Percentiles rank a stretch among this genome's conserved stretches.
Evolutionary conservation across 169 alveolate species (phyloP).

Genomic region (Plasmodium blacklocki): DNA sequence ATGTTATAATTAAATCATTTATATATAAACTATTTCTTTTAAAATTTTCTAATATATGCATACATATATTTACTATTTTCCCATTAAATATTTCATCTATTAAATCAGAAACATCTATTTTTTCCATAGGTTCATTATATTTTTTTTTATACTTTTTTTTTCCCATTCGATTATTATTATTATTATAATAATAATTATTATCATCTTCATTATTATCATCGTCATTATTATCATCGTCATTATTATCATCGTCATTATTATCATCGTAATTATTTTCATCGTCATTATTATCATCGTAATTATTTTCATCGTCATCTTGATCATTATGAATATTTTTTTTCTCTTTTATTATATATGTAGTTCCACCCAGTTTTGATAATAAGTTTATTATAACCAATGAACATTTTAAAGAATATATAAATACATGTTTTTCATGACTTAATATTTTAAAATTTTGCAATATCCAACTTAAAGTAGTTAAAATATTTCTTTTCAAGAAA

Average conservation of each 20-base stretch:
- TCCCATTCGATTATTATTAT: not conserved
- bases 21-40: constrained; percentile 43
- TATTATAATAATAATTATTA: not conserved
- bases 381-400: constrained; percentile 25
- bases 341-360: constrained; percentile 37
- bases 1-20: constrained; percentile 51
- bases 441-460: constrained; percentile 50
- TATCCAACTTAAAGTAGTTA: constrained; percentile 62
- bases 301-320: constrained; percentile 1
- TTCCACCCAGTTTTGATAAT: constrained; percentile 56
- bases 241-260: not conserved
- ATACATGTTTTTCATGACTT: constrained; percentile 61
- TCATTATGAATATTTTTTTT: constrained; percentile 17
- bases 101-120: constrained; percentile 15
- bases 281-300: not conserved
- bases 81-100: constrained; percentile 63
- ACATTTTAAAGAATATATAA: constrained; percentile 42
- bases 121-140: constrained; percentile 24
- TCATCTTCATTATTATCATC: not conserved
- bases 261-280: not conserved
- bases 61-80: constrained; percentile 58
- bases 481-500: constrained; percentile 28
- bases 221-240: not conserved
- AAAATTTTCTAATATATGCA: constrained; percentile 57
- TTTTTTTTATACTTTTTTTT: not conserved